phyloP scores from a whole-genome alignment of 2,329 filamentous ascomycete genomes.

The Chrysoporthe cubensis region DNA sequence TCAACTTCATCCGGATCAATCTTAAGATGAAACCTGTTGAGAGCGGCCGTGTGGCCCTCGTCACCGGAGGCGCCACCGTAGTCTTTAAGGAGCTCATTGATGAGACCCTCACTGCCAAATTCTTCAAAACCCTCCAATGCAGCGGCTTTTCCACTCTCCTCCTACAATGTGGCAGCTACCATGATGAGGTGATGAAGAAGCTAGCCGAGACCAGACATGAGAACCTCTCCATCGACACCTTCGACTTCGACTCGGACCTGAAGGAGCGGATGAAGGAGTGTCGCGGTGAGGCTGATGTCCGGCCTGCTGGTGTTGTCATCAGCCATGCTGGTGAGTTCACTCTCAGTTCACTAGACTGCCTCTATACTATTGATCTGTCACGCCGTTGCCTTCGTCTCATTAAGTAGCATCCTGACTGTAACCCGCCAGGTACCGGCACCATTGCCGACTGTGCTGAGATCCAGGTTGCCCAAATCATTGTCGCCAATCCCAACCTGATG shows the following conservation, averaged over 20 bases:
- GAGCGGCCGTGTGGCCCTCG: slow-evolving; percentile 63
- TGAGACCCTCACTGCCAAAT: slow-evolving; percentile 63
- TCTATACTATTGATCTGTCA: neutral
- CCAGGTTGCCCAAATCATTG: slow-evolving; percentile 79
- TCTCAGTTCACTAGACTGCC: neutral
- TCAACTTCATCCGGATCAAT: neutral
- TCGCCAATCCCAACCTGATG: slow-evolving; percentile 80
- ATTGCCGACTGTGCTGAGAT: slow-evolving; percentile 81
- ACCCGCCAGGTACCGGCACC: slow-evolving; percentile 75
- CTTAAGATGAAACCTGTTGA: slow-evolving; percentile 13
- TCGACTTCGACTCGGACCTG: slow-evolving; percentile 70
- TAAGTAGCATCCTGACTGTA: neutral
- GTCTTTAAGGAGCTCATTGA: slow-evolving; percentile 75
- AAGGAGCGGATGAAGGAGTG: slow-evolving; percentile 61
- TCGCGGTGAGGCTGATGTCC: slow-evolving; percentile 49
- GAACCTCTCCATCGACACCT: slow-evolving; percentile 58
- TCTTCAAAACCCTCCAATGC: slow-evolving; percentile 63
- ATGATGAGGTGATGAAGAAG: slow-evolving; percentile 53
- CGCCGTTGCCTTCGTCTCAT: slow-evolving; percentile 11
- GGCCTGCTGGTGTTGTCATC: slow-evolving; percentile 73
- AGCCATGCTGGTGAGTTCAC: slow-evolving; percentile 77
- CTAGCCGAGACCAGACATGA: slow-evolving; percentile 34
- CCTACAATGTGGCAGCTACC: slow-evolving; percentile 79
- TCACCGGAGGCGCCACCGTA: slow-evolving; percentile 92
- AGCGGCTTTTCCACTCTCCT: slow-evolving; percentile 71